These are phyloP conservation scores for Claviceps pazoutovae DNA, from an alignment of 2,329 filamentous ascomycete species.

Conservation along the genomic window DNA sequence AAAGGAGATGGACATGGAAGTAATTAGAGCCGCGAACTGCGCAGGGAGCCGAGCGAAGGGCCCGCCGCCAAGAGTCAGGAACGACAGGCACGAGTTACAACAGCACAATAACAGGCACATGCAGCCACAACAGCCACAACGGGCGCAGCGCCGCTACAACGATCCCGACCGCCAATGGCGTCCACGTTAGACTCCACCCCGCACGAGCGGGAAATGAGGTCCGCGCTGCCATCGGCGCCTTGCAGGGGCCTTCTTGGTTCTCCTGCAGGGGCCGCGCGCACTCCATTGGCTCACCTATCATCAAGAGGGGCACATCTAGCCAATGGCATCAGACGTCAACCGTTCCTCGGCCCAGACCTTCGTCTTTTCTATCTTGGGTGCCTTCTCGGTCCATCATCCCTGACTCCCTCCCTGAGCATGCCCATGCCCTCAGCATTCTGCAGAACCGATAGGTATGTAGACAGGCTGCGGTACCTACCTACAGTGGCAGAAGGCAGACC, in stretches of 20 bases:
- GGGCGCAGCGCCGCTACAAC: not conserved
- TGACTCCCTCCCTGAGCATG: no score
- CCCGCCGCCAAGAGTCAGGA: not conserved
- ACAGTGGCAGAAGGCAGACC: no score
- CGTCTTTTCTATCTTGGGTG: not conserved
- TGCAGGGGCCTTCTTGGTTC: no score
- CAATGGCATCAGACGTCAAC: conserved; percentile 1
- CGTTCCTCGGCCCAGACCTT: not conserved
- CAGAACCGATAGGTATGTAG: no score
- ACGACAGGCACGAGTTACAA: not conserved
- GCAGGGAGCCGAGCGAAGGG: not conserved
- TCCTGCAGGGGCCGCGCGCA: conserved; percentile 3
- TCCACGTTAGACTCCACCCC: not conserved
- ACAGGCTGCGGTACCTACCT: no score
- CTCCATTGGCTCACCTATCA: conserved; percentile 3
- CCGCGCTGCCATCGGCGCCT: conserved; percentile 2
- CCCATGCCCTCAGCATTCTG: no score
- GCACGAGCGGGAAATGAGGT: conserved; percentile 6
- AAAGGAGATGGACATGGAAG: conserved; percentile 2
- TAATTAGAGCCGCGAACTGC: not conserved
- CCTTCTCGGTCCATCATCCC: no score
- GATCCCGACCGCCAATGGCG: not conserved
- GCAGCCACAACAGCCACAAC: not conserved
- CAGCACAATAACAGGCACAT: not conserved
- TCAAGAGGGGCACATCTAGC: not conserved